Evolutionary conservation across 2,329 filamentous ascomycete species (phyloP), one percentile per base, ranked within the genome.

Genomic region (Xylariomycetidae sp.): DNA sequence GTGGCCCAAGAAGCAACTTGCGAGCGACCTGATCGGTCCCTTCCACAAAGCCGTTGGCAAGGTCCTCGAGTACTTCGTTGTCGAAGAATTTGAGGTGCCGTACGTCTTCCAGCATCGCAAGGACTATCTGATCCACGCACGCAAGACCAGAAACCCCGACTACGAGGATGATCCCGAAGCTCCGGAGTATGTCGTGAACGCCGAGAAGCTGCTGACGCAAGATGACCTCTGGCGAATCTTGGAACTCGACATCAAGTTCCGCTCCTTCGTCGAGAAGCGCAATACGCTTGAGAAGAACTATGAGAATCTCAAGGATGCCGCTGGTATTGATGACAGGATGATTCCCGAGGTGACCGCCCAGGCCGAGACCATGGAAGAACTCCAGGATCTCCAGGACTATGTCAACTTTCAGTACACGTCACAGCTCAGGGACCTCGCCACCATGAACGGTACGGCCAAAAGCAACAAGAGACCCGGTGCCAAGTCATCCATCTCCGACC

Each of bases 101-200:
- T 98, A 95, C 58, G 92, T 98, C 48, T 95, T 95, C 60, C 90
- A 95, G 58, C 92, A 98, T 54, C 86, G 92, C 40, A 95, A 95
- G 60, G 92, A 98, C 58, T 98, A 96, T 54, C 74, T 98, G 26
- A 93, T 98, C 36, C 87, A 96, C 52, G 84, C 85, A 16, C 82
- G 81, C 45, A 88, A 85, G 53, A 72, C 74, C 6, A 64, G 70
- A 34, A 72, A 79, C 65, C 56, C 79, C 54, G 60, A 70, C 18
- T 57, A 76, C 42, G 70, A 73, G 12, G 72, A 80, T 37, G 82
- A 90, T 44, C 73, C 75, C 7, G 79, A 87, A 48, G 78, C 74
- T 2, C 78, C 81, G 2, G 79, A 87, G 38, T 85, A 80, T 52
- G 79, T 80, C 36, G 77, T 90, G 37, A 74, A 70, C 39, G 88